Base-by-base conservation (phyloP, 306 rosid species). In the Vigna reflexopilosa region DNA sequence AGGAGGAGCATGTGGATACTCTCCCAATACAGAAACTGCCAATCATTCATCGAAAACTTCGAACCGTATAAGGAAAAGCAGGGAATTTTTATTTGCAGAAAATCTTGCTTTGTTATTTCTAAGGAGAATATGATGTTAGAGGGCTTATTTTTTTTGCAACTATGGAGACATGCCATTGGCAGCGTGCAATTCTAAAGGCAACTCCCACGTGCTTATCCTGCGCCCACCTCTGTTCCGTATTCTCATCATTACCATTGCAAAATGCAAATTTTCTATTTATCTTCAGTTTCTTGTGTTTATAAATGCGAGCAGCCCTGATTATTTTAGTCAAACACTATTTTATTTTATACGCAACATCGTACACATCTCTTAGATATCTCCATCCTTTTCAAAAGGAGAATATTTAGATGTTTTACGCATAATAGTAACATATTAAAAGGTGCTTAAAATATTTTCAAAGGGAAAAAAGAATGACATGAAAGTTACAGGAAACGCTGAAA, bases 121-220 rank as follows among this genome's bases (percentile, higher is more conserved):
- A 67, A 69, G 82, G 73, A 77, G 86, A 81, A 79, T 68, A 57
- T 72, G 36, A 61, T 80, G 75, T 79, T 64, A 32, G 82, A 67
- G 82, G 2, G 7, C 61, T 62, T 47, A 22, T n/a, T 38, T 49
- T 73, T 40, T 74, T 65, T 63, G 79, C 81, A 75, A 68, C 80
- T 54, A 77, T 76, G 67, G 81, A 81, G 59, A 44, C 67, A 79
- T 83, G 10, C 19, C 17, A 58, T 13, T 90, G 88, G 86, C 92
- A 90, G 96, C 94, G 93, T 90, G 94, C 94, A 85, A 73, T 67
- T 84, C 91, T 81, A 87, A 89, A 88, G 89, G 88, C 73, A 80
- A 68, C 80, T 83, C 90, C 84, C 97, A 93, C 98, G 96, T 93
- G 98, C 98, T 90, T 85, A 79, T 85, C 93, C 87, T 83, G 92